Evolutionary conservation across 805 yeast genomes (phyloP), one percentile per base, ranked within the genome.

Genomic region (Ogataea chonburiensis): DNA sequence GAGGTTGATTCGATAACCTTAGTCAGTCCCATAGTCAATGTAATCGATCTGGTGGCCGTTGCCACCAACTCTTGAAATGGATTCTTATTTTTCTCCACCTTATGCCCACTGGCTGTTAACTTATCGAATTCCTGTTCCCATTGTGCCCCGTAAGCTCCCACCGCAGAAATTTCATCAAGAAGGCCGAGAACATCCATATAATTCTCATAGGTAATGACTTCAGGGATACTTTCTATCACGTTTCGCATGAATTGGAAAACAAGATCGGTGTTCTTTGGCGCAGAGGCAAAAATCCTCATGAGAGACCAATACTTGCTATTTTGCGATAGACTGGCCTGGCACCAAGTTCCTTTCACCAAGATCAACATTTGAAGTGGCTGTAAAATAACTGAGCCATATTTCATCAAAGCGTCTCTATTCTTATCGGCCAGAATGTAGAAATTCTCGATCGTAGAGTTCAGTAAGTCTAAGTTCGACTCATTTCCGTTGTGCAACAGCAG

Each of bases 81-180:
- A 49, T 68, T 70, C 43, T 68, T 58, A 40, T 44, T 49, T 37
- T 59, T 60, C 17, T 64, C 68, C 8, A 66, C 62, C 21, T 64
- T 64, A 40, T 68, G 70, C 0, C 74, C 77, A 23, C 67, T 63
- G 17, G 63, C 62, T 9, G 63, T 53, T 27, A 70, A 52, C 14
- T 60, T 57, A 24, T 73, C 81, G 37, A 66, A 67, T 38, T 77
- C 83, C 44, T 77, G 81, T 56, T 85, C 93, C 74, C 77, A 77
- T 52, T 78, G 84, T 3, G 86, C 79, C 5, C 87, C 91, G 35
- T 81, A 66, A 0, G 93, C 87, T 7, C 94, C 94, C 30, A 81
- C 75, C 1, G 91, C 83, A 0, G 93, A 82, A 12, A 85, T 71
- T 46, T 85, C 94, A 58, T 85, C 95, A 20, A 85, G 58, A 7